phyloP scores from a whole-genome alignment of 371 early-diverging fungal genomes.

The Capniomyces stellatus region DNA sequence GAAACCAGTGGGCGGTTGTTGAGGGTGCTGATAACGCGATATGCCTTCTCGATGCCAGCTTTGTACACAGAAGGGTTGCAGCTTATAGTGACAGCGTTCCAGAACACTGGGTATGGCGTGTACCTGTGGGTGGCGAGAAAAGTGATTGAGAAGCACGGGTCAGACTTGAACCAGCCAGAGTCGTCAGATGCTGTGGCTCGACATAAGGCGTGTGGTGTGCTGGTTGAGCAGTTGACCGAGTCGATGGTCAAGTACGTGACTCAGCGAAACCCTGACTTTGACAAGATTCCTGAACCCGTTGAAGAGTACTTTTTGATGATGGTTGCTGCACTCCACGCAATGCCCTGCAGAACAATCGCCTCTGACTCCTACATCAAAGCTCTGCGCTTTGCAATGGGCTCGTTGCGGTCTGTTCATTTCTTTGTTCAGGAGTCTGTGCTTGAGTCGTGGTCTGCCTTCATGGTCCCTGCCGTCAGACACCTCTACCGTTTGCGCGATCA shows the following conservation, averaged over 20 bases:
- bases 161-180: conserved; percentile 9
- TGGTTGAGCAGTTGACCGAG: conserved; percentile 31
- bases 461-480: conserved; percentile 20
- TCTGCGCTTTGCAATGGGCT: conserved; percentile 41
- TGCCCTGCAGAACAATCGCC: conserved; percentile 34
- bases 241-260: conserved; percentile 14
- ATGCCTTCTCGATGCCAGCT: conserved; percentile 38
- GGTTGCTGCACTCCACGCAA: conserved; percentile 29
- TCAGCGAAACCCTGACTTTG: conserved; percentile 21
- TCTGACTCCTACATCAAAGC: conserved; percentile 34
- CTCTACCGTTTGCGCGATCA: background rate
- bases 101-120: conserved; percentile 36
- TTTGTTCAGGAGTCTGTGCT: conserved; percentile 41
- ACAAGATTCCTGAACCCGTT: conserved; percentile 45
- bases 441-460: conserved; percentile 15
- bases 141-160: conserved; percentile 20
- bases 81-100: conserved; percentile 37
- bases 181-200: conserved; percentile 21
- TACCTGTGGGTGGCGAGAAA: conserved; percentile 58
- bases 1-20: conserved; percentile 48
- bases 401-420: conserved; percentile 36
- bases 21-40: conserved; percentile 35
- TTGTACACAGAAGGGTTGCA: conserved; percentile 32
- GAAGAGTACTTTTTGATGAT: conserved; percentile 51
- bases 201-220: conserved; percentile 34